Percentiles rank a stretch among this genome's conserved stretches.
phyloP scores from a whole-genome alignment of 225 moss, liverwort and hornwort genomes.

The Polytrichum formosum region DNA sequence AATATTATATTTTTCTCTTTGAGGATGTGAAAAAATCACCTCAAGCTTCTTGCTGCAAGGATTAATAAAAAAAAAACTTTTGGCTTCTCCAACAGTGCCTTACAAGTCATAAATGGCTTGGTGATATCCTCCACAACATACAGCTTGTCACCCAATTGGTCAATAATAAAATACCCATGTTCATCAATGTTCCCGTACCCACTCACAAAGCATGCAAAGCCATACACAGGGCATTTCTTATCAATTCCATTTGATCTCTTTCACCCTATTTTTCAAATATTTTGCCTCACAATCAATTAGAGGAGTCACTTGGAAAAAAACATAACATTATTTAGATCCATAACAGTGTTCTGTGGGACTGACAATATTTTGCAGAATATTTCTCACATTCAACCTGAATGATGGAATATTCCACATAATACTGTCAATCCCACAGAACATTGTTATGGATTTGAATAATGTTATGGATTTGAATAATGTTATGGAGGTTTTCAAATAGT shows the following conservation, averaged over 20 bases:
- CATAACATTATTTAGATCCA: too few species aligned
- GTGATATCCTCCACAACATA: slow-evolving; percentile 31
- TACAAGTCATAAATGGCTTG: slow-evolving; percentile 21
- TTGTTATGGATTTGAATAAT: too few species aligned
- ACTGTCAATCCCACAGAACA: too few species aligned
- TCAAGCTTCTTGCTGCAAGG: slow-evolving; percentile 1
- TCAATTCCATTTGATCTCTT: not conserved
- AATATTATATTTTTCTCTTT: too few species aligned
- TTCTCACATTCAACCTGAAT: too few species aligned
- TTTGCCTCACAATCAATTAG: slow-evolving; percentile 1
- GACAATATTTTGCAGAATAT: too few species aligned
- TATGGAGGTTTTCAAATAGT: slow-evolving; percentile 7
- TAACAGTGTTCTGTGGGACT: too few species aligned
- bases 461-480: too few species aligned
- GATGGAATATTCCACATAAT: too few species aligned
- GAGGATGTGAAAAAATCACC: not conserved
- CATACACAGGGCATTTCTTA: not conserved
- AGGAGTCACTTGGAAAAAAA: not conserved
- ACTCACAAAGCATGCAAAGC: slow-evolving; percentile 40
- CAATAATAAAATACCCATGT: slow-evolving; percentile 28
- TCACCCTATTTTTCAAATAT: not conserved
- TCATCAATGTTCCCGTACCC: slow-evolving; percentile 17
- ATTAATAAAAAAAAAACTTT: slow-evolving; percentile 45
- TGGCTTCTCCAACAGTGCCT: slow-evolving; percentile 13
- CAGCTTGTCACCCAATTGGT: slow-evolving; percentile 11